phyloP scores from a whole-genome alignment of 164 flowering plant species.

The Sedum album region DNA sequence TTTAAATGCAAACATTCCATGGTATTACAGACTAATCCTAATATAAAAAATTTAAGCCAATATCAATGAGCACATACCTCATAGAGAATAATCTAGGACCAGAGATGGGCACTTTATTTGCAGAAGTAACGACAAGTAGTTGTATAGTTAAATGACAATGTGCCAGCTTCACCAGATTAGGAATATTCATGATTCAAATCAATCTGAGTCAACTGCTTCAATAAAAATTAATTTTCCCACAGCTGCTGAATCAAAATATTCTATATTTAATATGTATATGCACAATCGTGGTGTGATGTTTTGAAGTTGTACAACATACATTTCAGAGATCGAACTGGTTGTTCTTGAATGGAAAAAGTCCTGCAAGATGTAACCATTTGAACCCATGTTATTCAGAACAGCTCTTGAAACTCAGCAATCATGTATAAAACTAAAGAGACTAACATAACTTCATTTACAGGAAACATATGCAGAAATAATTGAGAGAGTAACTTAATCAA shows the following conservation, averaged over 20 bases:
- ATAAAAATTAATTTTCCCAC: background rate
- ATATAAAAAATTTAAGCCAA: no score
- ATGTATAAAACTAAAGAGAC: background rate
- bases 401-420: background rate
- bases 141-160: background rate
- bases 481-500: no score
- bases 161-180: background rate
- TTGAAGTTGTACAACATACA: no score
- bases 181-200: background rate
- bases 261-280: background rate
- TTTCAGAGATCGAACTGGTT: background rate
- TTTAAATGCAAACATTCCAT: no score
- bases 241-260: background rate
- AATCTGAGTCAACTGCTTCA: background rate
- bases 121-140: background rate
- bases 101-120: background rate
- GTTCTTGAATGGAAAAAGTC: background rate
- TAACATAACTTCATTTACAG: no score
- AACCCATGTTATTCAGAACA: no score
- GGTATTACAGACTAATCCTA: no score
- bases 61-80: constrained; percentile 3
- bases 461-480: no score
- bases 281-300: no score
- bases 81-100: background rate
- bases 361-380: background rate